phyloP scores from a whole-genome alignment of 495 filamentous ascomycete genomes.

The Xylaria cubensis region DNA sequence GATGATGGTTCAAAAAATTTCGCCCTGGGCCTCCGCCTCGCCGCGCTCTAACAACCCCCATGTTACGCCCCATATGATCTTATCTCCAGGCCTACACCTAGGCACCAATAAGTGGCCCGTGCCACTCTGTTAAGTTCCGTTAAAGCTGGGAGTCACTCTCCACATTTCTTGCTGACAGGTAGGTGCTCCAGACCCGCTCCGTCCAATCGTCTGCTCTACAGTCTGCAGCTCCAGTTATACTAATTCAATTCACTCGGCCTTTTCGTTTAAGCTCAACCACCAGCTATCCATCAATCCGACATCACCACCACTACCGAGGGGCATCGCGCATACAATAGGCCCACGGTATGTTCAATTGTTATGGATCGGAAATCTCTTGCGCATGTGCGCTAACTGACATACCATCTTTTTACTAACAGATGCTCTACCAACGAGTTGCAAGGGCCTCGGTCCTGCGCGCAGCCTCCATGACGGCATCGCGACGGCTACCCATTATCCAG shows the following conservation, averaged over 20 bases:
- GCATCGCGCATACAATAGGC: conserved; percentile 29
- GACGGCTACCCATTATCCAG: conserved; percentile 56
- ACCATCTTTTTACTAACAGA: conserved; percentile 53
- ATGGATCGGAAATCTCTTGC: not conserved
- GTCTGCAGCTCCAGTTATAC: not conserved
- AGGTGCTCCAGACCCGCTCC: not conserved
- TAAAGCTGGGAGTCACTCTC: not conserved
- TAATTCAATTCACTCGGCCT: conserved; percentile 13
- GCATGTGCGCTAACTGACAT: not conserved
- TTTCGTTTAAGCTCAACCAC: not conserved
- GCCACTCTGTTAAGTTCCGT: not conserved
- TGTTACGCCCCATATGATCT: not conserved
- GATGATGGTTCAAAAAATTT: conserved; percentile 50
- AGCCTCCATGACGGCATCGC: conserved; percentile 49
- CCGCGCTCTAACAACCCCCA: conserved; percentile 32
- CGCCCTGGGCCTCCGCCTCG: conserved; percentile 42
- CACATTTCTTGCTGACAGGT: conserved; percentile 6
- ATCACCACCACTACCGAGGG: conserved; percentile 4
- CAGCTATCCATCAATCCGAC: not conserved
- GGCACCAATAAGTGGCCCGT: not conserved
- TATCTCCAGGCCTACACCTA: conserved; percentile 18
- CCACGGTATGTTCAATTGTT: conserved; percentile 36
- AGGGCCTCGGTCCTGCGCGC: conserved; percentile 61
- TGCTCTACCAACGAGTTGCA: conserved; percentile 69
- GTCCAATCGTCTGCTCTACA: conserved; percentile 18